A percentile compares a stretch with the other conserved stretches of the same genome.
These are phyloP conservation scores for Mycena vitilis DNA, from an alignment of 768 basidiomycete species.

Conservation along the genomic window DNA sequence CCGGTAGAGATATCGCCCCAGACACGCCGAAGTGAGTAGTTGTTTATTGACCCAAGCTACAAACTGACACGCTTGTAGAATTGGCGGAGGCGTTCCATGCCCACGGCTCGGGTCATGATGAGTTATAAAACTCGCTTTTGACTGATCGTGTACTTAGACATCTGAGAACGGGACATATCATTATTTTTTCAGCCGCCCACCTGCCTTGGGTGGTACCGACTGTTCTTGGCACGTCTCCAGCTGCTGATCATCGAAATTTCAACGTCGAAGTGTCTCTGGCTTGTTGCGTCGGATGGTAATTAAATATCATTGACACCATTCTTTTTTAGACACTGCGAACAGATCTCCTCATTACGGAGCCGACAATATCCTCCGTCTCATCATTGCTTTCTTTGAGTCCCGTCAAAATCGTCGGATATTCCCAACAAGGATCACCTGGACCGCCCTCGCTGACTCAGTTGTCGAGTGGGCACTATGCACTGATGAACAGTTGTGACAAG, in stretches of 20 bases:
- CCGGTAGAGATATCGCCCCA: constrained; percentile 78
- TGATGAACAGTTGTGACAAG: constrained; percentile 14
- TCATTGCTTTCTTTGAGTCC: background rate
- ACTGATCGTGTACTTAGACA: constrained; percentile 35
- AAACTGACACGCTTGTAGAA: constrained; percentile 51
- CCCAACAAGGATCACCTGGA: background rate
- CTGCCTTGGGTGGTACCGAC: background rate
- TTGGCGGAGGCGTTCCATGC: constrained; percentile 65
- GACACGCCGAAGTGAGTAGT: constrained; percentile 78
- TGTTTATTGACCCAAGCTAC: constrained; percentile 1
- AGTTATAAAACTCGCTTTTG: constrained; percentile 47
- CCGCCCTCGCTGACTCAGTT: constrained; percentile 18
- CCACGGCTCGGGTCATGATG: constrained; percentile 52
- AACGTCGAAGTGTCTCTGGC: constrained; percentile 20
- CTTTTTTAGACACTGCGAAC: background rate
- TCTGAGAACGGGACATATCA: constrained; percentile 35
- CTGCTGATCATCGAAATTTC: constrained; percentile 26
- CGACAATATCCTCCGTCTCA: background rate
- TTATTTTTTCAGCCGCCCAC: constrained; percentile 35
- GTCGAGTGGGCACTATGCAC: constrained; percentile 35
- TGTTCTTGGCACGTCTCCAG: constrained; percentile 36
- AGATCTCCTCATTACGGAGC: background rate
- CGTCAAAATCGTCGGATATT: background rate
- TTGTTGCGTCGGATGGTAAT: background rate
- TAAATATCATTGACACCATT: background rate